Percentiles rank a stretch among this genome's conserved stretches.
Evolutionary conservation across 176 grass and related monocot species (phyloP).

Genomic region (Musa acuminata): DNA sequence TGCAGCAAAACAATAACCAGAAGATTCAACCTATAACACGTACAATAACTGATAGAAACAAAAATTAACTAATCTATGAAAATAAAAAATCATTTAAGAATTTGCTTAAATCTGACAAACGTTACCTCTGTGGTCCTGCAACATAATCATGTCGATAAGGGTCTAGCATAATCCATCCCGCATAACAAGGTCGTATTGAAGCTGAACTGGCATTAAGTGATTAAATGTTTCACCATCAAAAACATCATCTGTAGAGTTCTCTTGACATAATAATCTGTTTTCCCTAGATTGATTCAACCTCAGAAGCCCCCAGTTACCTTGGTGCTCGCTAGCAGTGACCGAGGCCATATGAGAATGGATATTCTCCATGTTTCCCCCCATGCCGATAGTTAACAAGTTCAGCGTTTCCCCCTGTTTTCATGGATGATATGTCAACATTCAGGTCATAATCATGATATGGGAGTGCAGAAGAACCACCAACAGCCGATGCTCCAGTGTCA

Average conservation of each 20-base stretch:
- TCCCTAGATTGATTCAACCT: constrained; percentile 20
- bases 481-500: constrained; percentile 24
- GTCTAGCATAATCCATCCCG: constrained; percentile 29
- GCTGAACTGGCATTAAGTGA: constrained; percentile 13
- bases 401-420: constrained; percentile 16
- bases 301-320: constrained; percentile 21
- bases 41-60: not conserved
- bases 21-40: not conserved
- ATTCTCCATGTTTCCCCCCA: constrained; percentile 24
- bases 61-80: not conserved
- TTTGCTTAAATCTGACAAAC: not conserved
- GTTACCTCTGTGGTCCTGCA: too few relatives aligned
- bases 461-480: constrained; percentile 22
- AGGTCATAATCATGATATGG: constrained; percentile 19
- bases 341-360: constrained; percentile 20
- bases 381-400: constrained; percentile 23
- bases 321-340: constrained; percentile 12
- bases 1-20: not conserved
- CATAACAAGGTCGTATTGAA: constrained; percentile 36
- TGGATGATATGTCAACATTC: constrained; percentile 26
- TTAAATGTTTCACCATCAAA: constrained; percentile 43
- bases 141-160: constrained; percentile 8
- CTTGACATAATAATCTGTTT: constrained; percentile 32
- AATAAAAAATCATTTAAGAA: not conserved
- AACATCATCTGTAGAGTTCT: constrained; percentile 43